Evolutionary conservation across 139 green algal genomes (phyloP), one percentile per base, ranked within the genome.

Genomic region (Monoraphidium neglectum): DNA sequence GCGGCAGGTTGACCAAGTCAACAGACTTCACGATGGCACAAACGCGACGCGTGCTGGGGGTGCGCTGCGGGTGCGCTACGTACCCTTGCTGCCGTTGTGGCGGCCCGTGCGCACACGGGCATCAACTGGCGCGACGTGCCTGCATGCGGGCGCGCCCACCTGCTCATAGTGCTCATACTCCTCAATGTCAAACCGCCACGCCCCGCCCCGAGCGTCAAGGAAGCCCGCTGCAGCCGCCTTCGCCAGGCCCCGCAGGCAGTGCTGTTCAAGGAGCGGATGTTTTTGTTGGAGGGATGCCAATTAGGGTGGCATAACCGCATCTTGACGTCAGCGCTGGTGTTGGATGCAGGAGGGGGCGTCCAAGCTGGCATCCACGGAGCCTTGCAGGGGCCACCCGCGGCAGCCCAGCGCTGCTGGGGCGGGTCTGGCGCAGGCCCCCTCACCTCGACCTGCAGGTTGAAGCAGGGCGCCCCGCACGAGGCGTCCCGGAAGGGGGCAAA

Each of bases 101-200:
- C 65, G 26, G 36, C 32, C 4, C 30, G 24, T 15, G 13, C 56
- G 56, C 56, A 26, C 33, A 15, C 30, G 62, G 24, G 16, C 16
- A 16, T 18, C 26, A 36, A 64, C 56, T 30, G 13, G 10, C 12
- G 10, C 26, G 13, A 30, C 26, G 51, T 16, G 56, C 56, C 12
- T 30, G 56, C n/a, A 6, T 57, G 15, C 2, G 32, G 18, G 10
- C 35, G n/a, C 1, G 51, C 71, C 12, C 68, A 90, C 86, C 87
- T 97, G 92, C 82, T 98, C 94, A 51, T 96, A 97, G 80, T 95
- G 86, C 77, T 97, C 91, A 70, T 98, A 98, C 80, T 97, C 90
- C 30, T 92, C 90, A 26, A 95, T 47, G 74, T 80, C 75, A 69
- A 80, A 75, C 33, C 56, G 53, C 75, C 75, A 80, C 32, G 1